These are phyloP conservation scores for Aspergillus saccharolyticus DNA, from an alignment of 495 filamentous ascomycete genomes.

Conservation along the genomic window DNA sequence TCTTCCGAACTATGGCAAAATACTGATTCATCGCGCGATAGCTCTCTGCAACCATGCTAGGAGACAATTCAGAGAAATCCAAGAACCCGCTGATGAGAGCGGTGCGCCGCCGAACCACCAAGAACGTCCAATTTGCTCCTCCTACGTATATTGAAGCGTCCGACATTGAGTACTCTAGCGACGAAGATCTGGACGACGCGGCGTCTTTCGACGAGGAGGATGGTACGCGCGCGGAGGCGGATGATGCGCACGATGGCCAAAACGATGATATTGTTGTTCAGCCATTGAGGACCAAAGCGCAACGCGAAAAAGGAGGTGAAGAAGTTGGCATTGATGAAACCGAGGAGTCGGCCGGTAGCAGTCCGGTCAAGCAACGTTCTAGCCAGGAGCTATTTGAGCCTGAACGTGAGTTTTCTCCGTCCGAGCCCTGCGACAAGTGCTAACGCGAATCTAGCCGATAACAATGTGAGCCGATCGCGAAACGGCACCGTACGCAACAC, in stretches of 20 bases:
- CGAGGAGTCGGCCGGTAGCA: conserved; percentile 27
- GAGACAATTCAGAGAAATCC: conserved; percentile 81
- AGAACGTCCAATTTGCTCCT: conserved; percentile 81
- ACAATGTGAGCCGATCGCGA: conserved; percentile 60
- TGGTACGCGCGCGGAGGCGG: conserved; percentile 36
- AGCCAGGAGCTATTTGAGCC: conserved; percentile 64
- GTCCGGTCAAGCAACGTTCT: conserved; percentile 41
- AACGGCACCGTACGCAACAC: conserved; percentile 83
- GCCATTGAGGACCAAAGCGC: conserved; percentile 38
- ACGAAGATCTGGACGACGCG: conserved; percentile 66
- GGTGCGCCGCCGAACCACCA: conserved; percentile 79
- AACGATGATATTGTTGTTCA: conserved; percentile 44
- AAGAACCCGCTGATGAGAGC: conserved; percentile 87
- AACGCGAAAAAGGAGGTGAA: conserved; percentile 32
- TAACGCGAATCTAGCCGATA: conserved; percentile 37
- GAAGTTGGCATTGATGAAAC: conserved; percentile 28
- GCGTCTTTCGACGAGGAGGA: conserved; percentile 54
- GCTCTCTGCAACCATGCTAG: conserved; percentile 91
- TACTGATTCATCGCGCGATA: conserved; percentile 31
- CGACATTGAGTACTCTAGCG: conserved; percentile 81
- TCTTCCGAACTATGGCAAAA: background rate
- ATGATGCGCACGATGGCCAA: conserved; percentile 31
- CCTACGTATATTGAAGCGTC: conserved; percentile 89
- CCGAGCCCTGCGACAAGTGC: background rate
- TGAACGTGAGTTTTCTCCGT: conserved; percentile 27